Percentiles rank a stretch among this genome's conserved stretches.
These are phyloP conservation scores for Trichocladium uniseriatum DNA, from an alignment of 495 filamentous ascomycete genomes.

Conservation along the genomic window DNA sequence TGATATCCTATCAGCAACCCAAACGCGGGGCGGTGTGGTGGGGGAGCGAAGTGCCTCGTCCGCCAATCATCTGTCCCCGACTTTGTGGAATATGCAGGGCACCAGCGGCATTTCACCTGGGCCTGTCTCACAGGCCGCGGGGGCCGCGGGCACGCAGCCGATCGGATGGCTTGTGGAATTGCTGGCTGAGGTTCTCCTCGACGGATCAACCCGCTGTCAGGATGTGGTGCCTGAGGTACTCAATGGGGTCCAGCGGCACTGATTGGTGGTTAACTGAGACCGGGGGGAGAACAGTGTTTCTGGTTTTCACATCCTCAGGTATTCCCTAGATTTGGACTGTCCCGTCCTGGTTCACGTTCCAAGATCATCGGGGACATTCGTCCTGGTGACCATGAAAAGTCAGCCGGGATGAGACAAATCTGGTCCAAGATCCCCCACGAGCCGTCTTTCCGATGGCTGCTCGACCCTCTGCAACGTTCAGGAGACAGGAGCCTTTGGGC, in stretches of 20 bases:
- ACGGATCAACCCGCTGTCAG: conserved; percentile 10
- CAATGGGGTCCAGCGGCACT: neutral
- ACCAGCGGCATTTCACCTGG: neutral
- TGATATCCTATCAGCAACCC: neutral
- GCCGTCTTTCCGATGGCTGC: conserved; percentile 1
- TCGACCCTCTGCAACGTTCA: conserved; percentile 4
- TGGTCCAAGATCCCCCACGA: neutral
- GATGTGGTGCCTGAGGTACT: conserved; percentile 1
- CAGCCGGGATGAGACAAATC: neutral
- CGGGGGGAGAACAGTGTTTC: neutral
- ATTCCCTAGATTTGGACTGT: neutral
- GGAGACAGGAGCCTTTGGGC: conserved; percentile 1
- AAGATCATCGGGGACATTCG: neutral
- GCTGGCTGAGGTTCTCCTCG: neutral
- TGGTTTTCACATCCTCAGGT: neutral
- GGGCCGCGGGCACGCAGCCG: neutral
- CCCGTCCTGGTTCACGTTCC: neutral
- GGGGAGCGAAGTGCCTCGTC: neutral
- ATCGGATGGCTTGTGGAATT: neutral
- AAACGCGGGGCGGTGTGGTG: conserved; percentile 1
- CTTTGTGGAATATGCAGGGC: neutral
- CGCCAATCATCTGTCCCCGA: neutral
- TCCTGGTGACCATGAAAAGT: neutral
- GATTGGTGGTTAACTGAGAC: neutral
- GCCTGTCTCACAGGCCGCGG: neutral